These are phyloP conservation scores for Effrenium voratum DNA, from an alignment of 73 alveolate species.

Conservation along the genomic window DNA sequence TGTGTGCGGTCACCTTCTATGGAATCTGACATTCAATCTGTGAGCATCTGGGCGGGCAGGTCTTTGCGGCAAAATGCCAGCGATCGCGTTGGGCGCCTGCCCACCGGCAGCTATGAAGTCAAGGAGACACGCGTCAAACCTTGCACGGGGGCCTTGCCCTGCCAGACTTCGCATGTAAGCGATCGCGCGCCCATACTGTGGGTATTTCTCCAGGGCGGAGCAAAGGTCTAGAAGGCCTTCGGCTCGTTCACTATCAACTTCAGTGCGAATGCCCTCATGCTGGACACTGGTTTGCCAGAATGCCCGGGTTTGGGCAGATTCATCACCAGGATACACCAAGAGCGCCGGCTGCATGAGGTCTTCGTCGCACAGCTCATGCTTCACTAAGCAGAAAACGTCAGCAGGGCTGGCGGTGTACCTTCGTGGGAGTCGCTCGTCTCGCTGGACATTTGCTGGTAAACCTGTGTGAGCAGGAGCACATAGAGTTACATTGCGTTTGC, in stretches of 20 bases:
- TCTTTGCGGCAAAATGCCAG: neutral
- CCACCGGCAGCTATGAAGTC: neutral
- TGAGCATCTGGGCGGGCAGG: neutral
- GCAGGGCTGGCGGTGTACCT: neutral
- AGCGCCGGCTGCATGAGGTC: neutral
- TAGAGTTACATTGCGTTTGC: neutral
- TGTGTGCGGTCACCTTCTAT: neutral
- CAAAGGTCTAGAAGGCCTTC: neutral
- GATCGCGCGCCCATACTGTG: neutral
- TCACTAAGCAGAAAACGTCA: neutral
- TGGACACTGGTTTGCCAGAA: neutral
- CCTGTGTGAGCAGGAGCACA: neutral
- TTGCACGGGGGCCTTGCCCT: neutral
- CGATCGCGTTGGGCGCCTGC: neutral
- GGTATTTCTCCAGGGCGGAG: neutral
- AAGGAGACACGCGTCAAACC: neutral
- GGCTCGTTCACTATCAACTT: neutral
- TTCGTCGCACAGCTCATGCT: neutral
- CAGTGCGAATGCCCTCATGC: neutral
- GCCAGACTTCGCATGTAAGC: neutral
- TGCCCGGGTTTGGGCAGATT: no score
- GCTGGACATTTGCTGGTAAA: neutral
- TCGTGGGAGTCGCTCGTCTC: neutral
- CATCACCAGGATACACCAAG: neutral
- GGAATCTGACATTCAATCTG: neutral